These are phyloP conservation scores for Alternaria infectoria DNA, from an alignment of 2,329 filamentous ascomycete genomes.

Conservation along the genomic window DNA sequence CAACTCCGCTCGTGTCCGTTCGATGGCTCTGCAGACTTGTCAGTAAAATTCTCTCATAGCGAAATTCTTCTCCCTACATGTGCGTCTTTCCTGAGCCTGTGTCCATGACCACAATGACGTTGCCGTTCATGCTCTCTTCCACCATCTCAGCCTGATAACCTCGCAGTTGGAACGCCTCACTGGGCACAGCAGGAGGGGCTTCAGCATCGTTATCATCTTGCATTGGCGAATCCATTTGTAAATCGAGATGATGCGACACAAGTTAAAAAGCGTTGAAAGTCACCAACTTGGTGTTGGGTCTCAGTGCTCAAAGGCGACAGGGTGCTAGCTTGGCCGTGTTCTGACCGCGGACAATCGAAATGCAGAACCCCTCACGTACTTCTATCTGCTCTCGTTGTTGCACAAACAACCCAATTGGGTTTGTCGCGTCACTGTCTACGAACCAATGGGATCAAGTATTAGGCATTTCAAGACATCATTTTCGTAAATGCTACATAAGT, in stretches of 20 bases:
- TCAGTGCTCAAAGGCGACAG: neutral
- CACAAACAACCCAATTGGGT: neutral
- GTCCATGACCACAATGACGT: slow-evolving; percentile 58
- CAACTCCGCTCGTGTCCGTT: slow-evolving; percentile 52
- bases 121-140: slow-evolving; percentile 51
- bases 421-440: neutral
- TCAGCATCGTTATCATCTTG: slow-evolving; percentile 6
- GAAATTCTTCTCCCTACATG: slow-evolving; percentile 32
- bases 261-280: neutral
- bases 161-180: slow-evolving; percentile 43
- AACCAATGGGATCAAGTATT: neutral
- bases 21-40: slow-evolving; percentile 46
- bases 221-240: slow-evolving; percentile 2
- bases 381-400: neutral
- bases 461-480: slow-evolving; percentile 20
- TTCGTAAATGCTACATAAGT: slow-evolving; percentile 33
- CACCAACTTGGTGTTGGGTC: neutral
- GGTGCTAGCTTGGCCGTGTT: slow-evolving; percentile 1
- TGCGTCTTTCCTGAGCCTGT: slow-evolving; percentile 59
- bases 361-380: neutral
- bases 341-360: neutral
- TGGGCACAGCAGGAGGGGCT: slow-evolving; percentile 1
- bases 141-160: slow-evolving; percentile 59
- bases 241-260: neutral
- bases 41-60: neutral